Percentiles rank a stretch among this genome's conserved stretches.
These are phyloP conservation scores for Clavispora phyllophila DNA, from an alignment of 805 yeast genomes.

Conservation along the genomic window DNA sequence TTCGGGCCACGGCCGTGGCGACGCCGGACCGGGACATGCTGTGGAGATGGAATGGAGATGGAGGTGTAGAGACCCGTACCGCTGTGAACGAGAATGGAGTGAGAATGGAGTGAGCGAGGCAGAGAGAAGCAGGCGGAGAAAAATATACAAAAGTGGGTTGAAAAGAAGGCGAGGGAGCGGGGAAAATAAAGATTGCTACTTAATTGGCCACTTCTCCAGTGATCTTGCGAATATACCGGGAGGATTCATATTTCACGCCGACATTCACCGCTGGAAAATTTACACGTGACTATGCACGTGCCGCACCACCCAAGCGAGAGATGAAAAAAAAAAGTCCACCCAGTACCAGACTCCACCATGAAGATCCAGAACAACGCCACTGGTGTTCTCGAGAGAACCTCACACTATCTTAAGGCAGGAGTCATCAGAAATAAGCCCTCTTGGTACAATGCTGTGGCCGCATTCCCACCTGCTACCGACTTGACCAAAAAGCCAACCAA, in stretches of 20 bases:
- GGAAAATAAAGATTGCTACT: too few species aligned
- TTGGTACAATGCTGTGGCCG: conserved; percentile 84
- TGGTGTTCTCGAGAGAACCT: conserved; percentile 73
- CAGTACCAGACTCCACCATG: conserved; percentile 29
- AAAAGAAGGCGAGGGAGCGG: too few species aligned
- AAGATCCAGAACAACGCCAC: conserved; percentile 67
- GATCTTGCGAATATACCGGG: too few species aligned
- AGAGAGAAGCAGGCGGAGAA: not conserved
- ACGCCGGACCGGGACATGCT: not conserved
- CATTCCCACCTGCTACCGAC: conserved; percentile 72
- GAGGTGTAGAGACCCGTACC: not conserved
- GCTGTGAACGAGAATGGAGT: not conserved
- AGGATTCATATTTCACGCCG: too few species aligned
- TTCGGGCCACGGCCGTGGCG: not conserved
- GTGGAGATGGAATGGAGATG: not conserved
- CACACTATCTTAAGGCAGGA: conserved; percentile 68
- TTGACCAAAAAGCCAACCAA: conserved; percentile 44
- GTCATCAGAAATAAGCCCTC: conserved; percentile 69
- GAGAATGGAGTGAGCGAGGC: not conserved
- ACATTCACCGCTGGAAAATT: too few species aligned
- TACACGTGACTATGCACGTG: not conserved
- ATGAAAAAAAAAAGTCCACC: not conserved
- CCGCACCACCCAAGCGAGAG: not conserved
- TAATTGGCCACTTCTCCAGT: too few species aligned
- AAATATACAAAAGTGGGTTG: too few species aligned